Evolutionary conservation across 106 monocot species (phyloP).

Genomic region (Apostasia shenzhenica): DNA sequence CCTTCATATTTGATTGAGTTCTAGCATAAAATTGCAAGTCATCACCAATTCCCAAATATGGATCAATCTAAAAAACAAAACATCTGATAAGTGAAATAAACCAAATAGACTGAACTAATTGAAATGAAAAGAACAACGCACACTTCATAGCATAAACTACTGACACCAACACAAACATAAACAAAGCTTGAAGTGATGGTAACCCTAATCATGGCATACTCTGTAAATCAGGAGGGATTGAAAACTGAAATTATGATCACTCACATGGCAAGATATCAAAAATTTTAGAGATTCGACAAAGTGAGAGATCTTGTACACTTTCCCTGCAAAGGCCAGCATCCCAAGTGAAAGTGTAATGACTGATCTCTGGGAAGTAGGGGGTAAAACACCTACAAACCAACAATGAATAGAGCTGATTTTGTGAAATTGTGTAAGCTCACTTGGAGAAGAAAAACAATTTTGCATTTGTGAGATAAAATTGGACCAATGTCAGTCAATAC

Average conservation of each 20-base stretch:
- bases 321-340: conserved; percentile 80
- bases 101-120: too few relatives aligned
- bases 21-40: conserved; percentile 61
- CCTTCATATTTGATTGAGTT: conserved; percentile 41
- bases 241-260: conserved; percentile 6
- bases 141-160: too few relatives aligned
- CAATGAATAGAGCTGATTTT: not conserved
- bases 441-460: not conserved
- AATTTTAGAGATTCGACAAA: conserved; percentile 35
- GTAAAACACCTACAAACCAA: conserved; percentile 30
- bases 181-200: too few relatives aligned
- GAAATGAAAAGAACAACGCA: too few relatives aligned
- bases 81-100: too few relatives aligned
- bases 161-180: too few relatives aligned
- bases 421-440: not conserved
- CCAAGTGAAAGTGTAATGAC: conserved; percentile 52
- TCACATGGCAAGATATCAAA: conserved; percentile 51
- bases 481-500: too few relatives aligned
- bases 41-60: conserved; percentile 57
- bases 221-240: not conserved
- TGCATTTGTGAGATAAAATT: not conserved
- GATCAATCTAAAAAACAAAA: conserved; percentile 51
- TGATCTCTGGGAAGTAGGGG: conserved; percentile 54
- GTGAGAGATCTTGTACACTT: conserved; percentile 55
- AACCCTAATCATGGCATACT: too few relatives aligned